phyloP scores from a whole-genome alignment of 1,139 yeast genomes.

The Hansenula sp. region DNA sequence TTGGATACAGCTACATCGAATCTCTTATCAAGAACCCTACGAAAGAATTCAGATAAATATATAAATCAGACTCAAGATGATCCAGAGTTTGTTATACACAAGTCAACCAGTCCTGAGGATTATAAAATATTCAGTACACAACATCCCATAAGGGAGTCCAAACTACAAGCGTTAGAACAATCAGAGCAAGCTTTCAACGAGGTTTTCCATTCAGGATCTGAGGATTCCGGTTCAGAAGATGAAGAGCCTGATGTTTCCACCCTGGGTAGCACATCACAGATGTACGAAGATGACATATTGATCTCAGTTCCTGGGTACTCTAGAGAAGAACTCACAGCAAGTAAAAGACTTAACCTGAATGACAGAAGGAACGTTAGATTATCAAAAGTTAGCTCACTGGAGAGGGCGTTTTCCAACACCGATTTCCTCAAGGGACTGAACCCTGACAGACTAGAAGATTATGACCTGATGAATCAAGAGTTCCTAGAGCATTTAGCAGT shows the following conservation, averaged over 20 bases:
- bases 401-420: slow-evolving; percentile 14
- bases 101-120: slow-evolving; percentile 25
- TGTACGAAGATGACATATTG: slow-evolving; percentile 18
- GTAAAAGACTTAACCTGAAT: slow-evolving; percentile 16
- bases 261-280: slow-evolving; percentile 12
- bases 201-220: slow-evolving; percentile 15
- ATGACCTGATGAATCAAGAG: slow-evolving; percentile 2
- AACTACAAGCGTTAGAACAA: slow-evolving; percentile 33
- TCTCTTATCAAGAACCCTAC: slow-evolving; percentile 19
- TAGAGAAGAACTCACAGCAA: slow-evolving; percentile 20
- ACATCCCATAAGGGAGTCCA: slow-evolving; percentile 32
- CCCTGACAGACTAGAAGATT: slow-evolving; percentile 1
- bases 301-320: slow-evolving; percentile 23
- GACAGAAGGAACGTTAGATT: slow-evolving; percentile 21
- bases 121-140: slow-evolving; percentile 30
- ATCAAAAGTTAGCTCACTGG: slow-evolving; percentile 18
- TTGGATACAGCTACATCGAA: slow-evolving; percentile 18
- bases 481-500: not conserved
- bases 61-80: slow-evolving; percentile 7
- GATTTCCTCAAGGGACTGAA: slow-evolving; percentile 2
- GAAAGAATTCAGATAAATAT: slow-evolving; percentile 22
- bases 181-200: slow-evolving; percentile 29
- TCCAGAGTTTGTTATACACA: slow-evolving; percentile 21
- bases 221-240: slow-evolving; percentile 22
- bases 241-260: slow-evolving; percentile 22